phyloP scores from a whole-genome alignment of 495 filamentous ascomycete genomes.

The Penicillium subrubescens region DNA sequence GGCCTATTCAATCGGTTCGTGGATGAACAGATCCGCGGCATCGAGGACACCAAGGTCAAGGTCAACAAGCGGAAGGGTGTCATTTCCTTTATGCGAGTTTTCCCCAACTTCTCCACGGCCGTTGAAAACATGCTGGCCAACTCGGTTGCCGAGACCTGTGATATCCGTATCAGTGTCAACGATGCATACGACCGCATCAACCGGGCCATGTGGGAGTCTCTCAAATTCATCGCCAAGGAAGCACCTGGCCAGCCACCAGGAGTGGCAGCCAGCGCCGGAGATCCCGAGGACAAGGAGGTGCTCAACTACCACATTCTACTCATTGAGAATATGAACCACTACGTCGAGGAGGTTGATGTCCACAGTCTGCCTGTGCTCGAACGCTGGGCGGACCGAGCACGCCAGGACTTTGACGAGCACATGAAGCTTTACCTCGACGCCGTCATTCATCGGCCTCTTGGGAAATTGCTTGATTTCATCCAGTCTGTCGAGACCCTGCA shows the following conservation, averaged over 20 bases:
- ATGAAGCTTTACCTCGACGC: slow-evolving; percentile 82
- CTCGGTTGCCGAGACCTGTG: slow-evolving; percentile 55
- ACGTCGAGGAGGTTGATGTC: slow-evolving; percentile 86
- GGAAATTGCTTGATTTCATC: slow-evolving; percentile 86
- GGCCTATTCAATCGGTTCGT: slow-evolving; percentile 84
- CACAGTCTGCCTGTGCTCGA: slow-evolving; percentile 71
- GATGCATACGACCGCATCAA: slow-evolving; percentile 86
- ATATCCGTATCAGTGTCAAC: slow-evolving; percentile 76
- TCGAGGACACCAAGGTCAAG: slow-evolving; percentile 98
- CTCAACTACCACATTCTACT: slow-evolving; percentile 95
- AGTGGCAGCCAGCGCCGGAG: slow-evolving; percentile 57
- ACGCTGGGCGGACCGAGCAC: slow-evolving; percentile 76
- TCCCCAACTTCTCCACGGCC: slow-evolving; percentile 78
- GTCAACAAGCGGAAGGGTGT: slow-evolving; percentile 98
- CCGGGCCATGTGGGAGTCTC: slow-evolving; percentile 93
- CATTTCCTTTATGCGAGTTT: slow-evolving; percentile 89
- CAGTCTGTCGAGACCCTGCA: slow-evolving; percentile 79
- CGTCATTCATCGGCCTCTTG: slow-evolving; percentile 85
- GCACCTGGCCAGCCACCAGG: slow-evolving; percentile 63
- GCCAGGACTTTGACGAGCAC: slow-evolving; percentile 82
- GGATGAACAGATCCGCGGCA: slow-evolving; percentile 90
- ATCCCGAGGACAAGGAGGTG: slow-evolving; percentile 90
- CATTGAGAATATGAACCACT: slow-evolving; percentile 99
- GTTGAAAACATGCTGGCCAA: slow-evolving; percentile 80
- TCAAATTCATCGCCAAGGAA: slow-evolving; percentile 95